A percentile compares a stretch with the other conserved stretches of the same genome.
Evolutionary conservation across 2,329 filamentous ascomycete genomes (phyloP).

Genomic region (Sporothrix mexicana): DNA sequence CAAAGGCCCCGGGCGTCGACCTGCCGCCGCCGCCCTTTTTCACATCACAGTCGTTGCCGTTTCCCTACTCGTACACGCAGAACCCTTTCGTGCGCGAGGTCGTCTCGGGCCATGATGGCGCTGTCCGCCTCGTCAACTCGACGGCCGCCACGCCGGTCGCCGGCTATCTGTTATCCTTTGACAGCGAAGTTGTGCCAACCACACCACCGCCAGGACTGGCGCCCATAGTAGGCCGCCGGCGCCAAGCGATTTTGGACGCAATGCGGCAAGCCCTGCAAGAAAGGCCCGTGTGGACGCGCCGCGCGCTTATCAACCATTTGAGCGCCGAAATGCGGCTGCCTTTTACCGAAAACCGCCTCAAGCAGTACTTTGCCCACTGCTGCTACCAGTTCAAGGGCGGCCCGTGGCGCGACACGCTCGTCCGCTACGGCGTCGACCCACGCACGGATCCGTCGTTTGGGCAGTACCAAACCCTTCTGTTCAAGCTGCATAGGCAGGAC

Average conservation of each 20-base stretch:
- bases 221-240: conserved; percentile 62
- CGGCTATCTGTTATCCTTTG: conserved; percentile 63
- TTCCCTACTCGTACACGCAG: conserved; percentile 82
- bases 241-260: conserved; percentile 68
- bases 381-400: conserved; percentile 93
- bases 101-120: conserved; percentile 57
- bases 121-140: conserved; percentile 60
- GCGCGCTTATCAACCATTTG: conserved; percentile 78
- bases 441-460: conserved; percentile 76
- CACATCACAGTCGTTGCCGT: conserved; percentile 74
- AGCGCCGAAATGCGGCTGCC: conserved; percentile 46
- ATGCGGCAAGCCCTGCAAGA: conserved; percentile 70
- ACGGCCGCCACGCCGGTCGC: conserved; percentile 62
- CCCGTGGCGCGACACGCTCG: conserved; percentile 86
- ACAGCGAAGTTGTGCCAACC: conserved; percentile 61
- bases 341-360: conserved; percentile 62
- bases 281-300: conserved; percentile 85
- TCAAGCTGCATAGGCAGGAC: conserved; percentile 67
- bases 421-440: conserved; percentile 86
- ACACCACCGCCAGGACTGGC: conserved; percentile 65
- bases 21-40: conserved; percentile 82
- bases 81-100: conserved; percentile 76
- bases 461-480: conserved; percentile 86
- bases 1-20: conserved; percentile 65
- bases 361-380: conserved; percentile 79